Conservation (phyloP, 805 yeast genomes). For the Komagataella pseudopastoris region DNA sequence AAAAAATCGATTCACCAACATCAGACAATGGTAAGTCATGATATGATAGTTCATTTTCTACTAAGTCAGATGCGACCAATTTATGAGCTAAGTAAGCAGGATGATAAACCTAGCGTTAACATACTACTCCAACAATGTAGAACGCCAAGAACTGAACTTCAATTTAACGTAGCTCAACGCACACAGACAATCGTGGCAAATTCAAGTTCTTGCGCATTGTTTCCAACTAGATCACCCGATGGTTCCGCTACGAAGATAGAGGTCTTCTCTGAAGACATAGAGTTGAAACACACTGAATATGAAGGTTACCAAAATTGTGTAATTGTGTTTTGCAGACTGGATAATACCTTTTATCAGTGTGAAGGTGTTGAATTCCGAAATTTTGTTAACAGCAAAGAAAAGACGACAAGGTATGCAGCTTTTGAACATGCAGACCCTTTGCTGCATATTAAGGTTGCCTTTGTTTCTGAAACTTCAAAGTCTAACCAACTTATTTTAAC, state of each 20-base stretch:
- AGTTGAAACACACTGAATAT: too few species aligned
- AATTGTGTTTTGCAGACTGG: not conserved
- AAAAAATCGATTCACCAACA: not conserved
- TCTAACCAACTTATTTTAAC: not conserved
- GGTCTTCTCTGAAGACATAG: not conserved
- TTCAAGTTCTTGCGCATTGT: not conserved
- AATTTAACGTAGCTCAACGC: too few species aligned
- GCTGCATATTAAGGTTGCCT: not conserved
- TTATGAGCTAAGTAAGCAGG: not conserved
- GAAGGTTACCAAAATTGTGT: not conserved
- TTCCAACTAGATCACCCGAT: not conserved
- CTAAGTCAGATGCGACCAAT: not conserved
- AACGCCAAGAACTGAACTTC: not conserved
- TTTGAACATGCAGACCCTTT: not conserved
- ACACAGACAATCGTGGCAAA: not conserved
- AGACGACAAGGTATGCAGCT: not conserved
- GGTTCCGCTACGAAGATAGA: not conserved
- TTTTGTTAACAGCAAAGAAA: not conserved
- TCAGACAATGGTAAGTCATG: not conserved
- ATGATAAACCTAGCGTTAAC: too few species aligned
- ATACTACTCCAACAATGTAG: not conserved
- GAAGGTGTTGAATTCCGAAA: not conserved
- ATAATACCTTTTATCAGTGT: not conserved
- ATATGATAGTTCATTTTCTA: not conserved
- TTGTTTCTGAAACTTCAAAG: not conserved